Evolutionary conservation across 306 rosid genomes (phyloP), one percentile per base, ranked within the genome.

Genomic region (Rosa multiflora): DNA sequence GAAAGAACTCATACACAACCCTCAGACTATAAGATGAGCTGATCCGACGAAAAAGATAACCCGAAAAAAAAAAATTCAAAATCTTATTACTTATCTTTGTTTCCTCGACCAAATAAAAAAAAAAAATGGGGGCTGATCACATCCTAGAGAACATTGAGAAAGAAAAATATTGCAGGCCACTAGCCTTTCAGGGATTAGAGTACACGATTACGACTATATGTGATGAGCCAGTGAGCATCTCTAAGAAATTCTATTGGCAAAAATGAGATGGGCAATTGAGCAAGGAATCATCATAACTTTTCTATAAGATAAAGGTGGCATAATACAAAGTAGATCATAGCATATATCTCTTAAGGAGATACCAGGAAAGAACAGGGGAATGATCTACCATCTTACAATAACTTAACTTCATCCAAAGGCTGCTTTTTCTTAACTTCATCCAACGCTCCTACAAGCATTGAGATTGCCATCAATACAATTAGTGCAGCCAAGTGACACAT

Each of bases 311-410:
- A 86, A 83, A 77, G 86, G 85, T 89, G 81, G 82, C 92, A 92
- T 90, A 66, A 75, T 89, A 92, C 93, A 92, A 79, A 87, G 93
- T 85, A 87, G 91, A 89, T 86, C 89, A 86, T 73, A 78, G 78
- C 88, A 77, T 83, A 83, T 83, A 80, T 78, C 93, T 85, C 89
- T 29, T 79, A 46, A 44, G 76, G 89, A 82, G 91, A 87, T 78
- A 75, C 91, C 89, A 49, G 79, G 70, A 75, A 86, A 78, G 83
- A 82, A 79, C 78, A 73, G 72, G 49, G 43, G 72, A 77, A 79
- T 76, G 91, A 88, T 88, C 93, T 85, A 89, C 88, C 82, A 79
- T 79, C 87, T 84, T 85, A 82, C 86, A 88, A 81, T 78, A 75
- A 79, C 91, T 79, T 49, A 82, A 85, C 87, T 82, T 79, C 78